Evolutionary conservation across 176 grass and related monocot genomes (phyloP).

Genomic region (Raddia guianensis): DNA sequence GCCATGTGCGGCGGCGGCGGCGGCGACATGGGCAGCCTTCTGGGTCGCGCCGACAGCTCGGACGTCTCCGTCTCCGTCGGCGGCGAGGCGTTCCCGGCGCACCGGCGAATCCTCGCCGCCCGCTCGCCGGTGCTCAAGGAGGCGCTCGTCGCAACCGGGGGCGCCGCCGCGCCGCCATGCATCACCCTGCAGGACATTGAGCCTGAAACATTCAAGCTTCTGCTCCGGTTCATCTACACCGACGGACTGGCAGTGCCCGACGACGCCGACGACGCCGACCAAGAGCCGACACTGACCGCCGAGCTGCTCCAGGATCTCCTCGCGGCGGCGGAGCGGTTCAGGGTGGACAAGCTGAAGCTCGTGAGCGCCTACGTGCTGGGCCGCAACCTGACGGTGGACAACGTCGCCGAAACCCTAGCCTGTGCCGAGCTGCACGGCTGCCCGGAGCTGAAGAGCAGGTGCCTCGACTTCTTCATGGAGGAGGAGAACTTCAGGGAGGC

Average conservation of each 20-base stretch:
- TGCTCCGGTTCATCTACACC: conserved; percentile 57
- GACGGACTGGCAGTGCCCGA: conserved; percentile 7
- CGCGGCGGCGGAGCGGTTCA: conserved; percentile 44
- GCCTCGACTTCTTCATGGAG: conserved; percentile 46
- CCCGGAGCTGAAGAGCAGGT: conserved; percentile 29
- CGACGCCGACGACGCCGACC: not conserved
- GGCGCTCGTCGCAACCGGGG: not conserved
- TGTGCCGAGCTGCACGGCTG: conserved; percentile 42
- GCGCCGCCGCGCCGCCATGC: too few species aligned
- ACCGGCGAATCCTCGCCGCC: conserved; percentile 20
- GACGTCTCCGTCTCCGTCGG: conserved; percentile 37
- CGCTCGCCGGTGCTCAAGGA: conserved; percentile 47
- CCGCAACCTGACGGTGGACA: conserved; percentile 30
- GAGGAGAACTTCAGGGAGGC: conserved; percentile 44
- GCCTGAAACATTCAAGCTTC: not conserved
- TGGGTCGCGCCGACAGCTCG: not conserved
- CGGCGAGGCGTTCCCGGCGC: conserved; percentile 23
- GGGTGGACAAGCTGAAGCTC: conserved; percentile 39
- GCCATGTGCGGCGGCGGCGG: not conserved
- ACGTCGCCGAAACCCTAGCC: conserved; percentile 4
- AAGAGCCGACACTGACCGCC: too few species aligned
- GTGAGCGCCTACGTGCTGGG: conserved; percentile 41
- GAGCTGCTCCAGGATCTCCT: not conserved
- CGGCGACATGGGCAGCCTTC: conserved; percentile 17
- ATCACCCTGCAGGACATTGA: conserved; percentile 27